A percentile compares a stretch with the other conserved stretches of the same genome.
Evolutionary conservation across 176 grass and related monocot genomes (phyloP).

Genomic region (Rhynchospora tenuis): DNA sequence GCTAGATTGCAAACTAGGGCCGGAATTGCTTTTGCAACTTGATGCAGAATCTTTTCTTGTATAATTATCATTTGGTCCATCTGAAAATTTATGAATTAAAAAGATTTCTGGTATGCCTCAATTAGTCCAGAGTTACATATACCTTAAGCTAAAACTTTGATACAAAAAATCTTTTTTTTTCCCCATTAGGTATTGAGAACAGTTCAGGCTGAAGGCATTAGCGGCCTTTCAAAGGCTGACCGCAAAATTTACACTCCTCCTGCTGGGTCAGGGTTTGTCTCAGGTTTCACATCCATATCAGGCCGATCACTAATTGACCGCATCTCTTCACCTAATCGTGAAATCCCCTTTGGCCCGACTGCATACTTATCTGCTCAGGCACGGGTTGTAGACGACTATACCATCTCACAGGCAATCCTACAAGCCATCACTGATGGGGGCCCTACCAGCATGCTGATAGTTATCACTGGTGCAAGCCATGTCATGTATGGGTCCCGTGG

Average conservation of each 20-base stretch:
- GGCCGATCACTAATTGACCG: constrained; percentile 79
- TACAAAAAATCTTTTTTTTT: constrained; percentile 18
- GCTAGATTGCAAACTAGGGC: neutral
- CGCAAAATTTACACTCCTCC: constrained; percentile 81
- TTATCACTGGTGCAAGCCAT: constrained; percentile 86
- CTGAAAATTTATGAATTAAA: neutral
- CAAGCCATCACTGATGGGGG: constrained; percentile 61
- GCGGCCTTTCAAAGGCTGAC: constrained; percentile 68
- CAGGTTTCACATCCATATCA: constrained; percentile 87
- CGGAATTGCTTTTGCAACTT: neutral
- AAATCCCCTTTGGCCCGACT: constrained; percentile 60
- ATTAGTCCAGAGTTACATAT: neutral
- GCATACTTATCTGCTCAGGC: constrained; percentile 93
- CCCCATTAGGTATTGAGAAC: constrained; percentile 72
- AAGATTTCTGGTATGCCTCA: neutral
- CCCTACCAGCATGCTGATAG: constrained; percentile 80
- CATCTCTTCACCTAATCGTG: constrained; percentile 47
- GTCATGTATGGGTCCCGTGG: constrained; percentile 88
- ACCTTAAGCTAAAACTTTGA: neutral
- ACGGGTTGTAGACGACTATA: constrained; percentile 95
- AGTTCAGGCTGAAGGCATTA: constrained; percentile 90
- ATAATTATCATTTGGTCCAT: neutral
- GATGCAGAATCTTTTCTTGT: neutral
- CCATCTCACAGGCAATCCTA: constrained; percentile 84
- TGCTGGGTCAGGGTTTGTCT: constrained; percentile 92